These are phyloP conservation scores for Pyrenula aspistea DNA, from an alignment of 495 filamentous ascomycete genomes.

Conservation along the genomic window DNA sequence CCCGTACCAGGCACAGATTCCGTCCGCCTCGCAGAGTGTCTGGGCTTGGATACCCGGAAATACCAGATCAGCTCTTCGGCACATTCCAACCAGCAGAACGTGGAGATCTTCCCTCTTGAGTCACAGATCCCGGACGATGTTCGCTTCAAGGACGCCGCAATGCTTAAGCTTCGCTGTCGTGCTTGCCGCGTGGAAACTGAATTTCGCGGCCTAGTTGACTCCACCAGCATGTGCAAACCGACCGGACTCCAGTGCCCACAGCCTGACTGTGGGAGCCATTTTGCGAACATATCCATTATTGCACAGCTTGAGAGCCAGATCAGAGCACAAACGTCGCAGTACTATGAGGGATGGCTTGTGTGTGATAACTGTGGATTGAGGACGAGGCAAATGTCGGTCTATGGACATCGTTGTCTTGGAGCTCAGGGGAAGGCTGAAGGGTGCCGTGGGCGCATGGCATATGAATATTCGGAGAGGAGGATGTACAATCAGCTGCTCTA, in stretches of 20 bases:
- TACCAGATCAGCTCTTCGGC: slow-evolving; percentile 56
- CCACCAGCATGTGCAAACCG: slow-evolving; percentile 46
- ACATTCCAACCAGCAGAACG: slow-evolving; percentile 33
- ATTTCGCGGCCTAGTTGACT: slow-evolving; percentile 61
- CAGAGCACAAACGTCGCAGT: slow-evolving; percentile 60
- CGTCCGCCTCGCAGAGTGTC: slow-evolving; percentile 76
- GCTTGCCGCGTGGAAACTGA: slow-evolving; percentile 56
- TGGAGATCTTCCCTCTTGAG: slow-evolving; percentile 70
- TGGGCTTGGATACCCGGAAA: slow-evolving; percentile 81
- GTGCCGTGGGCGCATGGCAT: slow-evolving; percentile 80
- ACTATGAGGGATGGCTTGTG: slow-evolving; percentile 85
- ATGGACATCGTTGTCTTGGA: slow-evolving; percentile 80
- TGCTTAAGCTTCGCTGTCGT: slow-evolving; percentile 68
- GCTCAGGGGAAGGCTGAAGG: slow-evolving; percentile 69
- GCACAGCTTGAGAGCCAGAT: slow-evolving; percentile 81
- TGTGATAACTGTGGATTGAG: slow-evolving; percentile 91
- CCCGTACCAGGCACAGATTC: slow-evolving; percentile 89
- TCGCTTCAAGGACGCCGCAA: slow-evolving; percentile 69
- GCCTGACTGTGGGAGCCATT: slow-evolving; percentile 41
- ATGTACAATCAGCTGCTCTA: slow-evolving; percentile 93
- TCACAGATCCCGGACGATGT: slow-evolving; percentile 78
- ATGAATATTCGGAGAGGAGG: slow-evolving; percentile 75
- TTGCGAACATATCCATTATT: slow-evolving; percentile 62
- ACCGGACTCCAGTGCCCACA: slow-evolving; percentile 65
- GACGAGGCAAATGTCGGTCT: slow-evolving; percentile 84